A percentile compares a stretch with the other conserved stretches of the same genome.
Evolutionary conservation across 768 basidiomycete species (phyloP).

Genomic region (Serendipita vermifera): DNA sequence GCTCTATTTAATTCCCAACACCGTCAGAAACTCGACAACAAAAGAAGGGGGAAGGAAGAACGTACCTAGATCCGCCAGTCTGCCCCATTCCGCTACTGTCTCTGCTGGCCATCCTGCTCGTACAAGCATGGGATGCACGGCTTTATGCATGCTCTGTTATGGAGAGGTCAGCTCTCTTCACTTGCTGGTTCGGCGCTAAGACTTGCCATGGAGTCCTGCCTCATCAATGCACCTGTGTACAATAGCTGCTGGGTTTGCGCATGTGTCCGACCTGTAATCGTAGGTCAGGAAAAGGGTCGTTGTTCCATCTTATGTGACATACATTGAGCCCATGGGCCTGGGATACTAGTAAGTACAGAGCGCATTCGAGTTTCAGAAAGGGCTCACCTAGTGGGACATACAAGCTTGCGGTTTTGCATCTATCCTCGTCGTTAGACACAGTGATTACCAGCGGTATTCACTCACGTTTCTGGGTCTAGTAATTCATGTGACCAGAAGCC

Average conservation of each 20-base stretch:
- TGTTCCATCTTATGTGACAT: background rate
- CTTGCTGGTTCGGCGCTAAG: too few species aligned
- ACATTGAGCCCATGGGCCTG: background rate
- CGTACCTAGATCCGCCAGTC: background rate
- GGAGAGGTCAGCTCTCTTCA: background rate
- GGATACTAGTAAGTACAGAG: background rate
- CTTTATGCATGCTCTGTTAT: background rate
- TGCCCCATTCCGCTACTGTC: background rate
- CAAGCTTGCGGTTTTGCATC: background rate
- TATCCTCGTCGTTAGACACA: background rate
- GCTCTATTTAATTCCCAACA: background rate
- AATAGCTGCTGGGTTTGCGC: background rate
- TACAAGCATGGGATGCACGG: background rate
- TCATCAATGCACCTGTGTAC: background rate
- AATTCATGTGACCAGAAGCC: background rate
- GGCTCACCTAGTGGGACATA: background rate
- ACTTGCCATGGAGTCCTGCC: background rate
- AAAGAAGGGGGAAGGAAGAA: background rate
- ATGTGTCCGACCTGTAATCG: background rate
- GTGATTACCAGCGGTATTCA: background rate
- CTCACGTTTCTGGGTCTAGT: background rate
- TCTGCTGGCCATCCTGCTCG: background rate
- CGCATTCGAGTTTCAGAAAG: background rate
- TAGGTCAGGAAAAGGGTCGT: background rate
- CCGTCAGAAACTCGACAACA: background rate